phyloP scores from a whole-genome alignment of 2,329 filamentous ascomycete genomes.

The Cladophialophora yegresii region DNA sequence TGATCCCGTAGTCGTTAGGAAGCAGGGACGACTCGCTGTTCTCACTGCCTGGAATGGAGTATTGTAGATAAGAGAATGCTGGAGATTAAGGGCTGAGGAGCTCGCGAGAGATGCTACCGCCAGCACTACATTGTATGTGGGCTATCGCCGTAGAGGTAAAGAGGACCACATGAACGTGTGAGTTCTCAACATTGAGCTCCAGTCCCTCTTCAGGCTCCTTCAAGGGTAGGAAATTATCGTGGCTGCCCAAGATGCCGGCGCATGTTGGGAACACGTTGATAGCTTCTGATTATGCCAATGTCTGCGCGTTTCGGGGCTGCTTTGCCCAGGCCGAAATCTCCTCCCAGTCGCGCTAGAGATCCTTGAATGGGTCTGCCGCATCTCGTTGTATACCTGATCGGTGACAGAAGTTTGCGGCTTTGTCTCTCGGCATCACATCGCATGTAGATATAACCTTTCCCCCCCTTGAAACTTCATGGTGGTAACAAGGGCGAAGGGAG shows the following conservation, averaged over 20 bases:
- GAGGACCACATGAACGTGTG: not conserved
- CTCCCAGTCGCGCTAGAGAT: not conserved
- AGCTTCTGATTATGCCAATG: not conserved
- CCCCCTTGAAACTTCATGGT: not conserved
- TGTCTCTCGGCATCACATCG: not conserved
- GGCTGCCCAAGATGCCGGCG: not conserved
- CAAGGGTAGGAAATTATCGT: not conserved
- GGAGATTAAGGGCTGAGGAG: not conserved
- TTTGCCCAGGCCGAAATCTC: not conserved
- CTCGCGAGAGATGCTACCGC: not conserved
- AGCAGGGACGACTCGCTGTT: not conserved
- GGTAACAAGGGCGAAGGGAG: not conserved
- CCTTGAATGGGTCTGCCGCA: not conserved
- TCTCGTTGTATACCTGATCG: not conserved
- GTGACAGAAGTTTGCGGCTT: not conserved
- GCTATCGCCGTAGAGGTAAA: not conserved
- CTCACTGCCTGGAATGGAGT: not conserved
- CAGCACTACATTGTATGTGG: not conserved
- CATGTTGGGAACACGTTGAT: not conserved
- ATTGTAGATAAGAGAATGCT: not conserved
- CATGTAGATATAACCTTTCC: not conserved
- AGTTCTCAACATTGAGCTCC: not conserved
- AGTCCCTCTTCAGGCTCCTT: not conserved
- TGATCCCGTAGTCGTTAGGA: not conserved
- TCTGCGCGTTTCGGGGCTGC: not conserved